A percentile compares a stretch with the other conserved stretches of the same genome.
Conservation (phyloP, 176 grass and related monocot genomes). For the Avena eriantha region DNA sequence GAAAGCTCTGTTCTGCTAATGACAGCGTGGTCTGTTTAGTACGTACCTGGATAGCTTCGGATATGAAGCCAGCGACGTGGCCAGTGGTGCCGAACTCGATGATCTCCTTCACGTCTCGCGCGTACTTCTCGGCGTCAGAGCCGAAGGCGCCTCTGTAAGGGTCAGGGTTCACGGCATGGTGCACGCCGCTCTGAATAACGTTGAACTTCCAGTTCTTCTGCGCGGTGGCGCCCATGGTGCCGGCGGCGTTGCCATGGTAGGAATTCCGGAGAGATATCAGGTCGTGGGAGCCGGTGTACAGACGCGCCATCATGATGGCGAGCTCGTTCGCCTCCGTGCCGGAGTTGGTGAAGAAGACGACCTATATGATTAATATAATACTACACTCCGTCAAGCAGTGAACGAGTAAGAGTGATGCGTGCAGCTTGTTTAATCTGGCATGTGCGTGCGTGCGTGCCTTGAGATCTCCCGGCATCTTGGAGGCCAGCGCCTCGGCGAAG, state of each 20-base stretch:
- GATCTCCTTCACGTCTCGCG: constrained; percentile 81
- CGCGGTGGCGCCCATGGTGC: constrained; percentile 90
- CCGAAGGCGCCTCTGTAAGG: constrained; percentile 85
- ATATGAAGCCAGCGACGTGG: constrained; percentile 85
- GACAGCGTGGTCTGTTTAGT: not conserved
- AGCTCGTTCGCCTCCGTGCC: constrained; percentile 99
- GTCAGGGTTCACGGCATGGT: constrained; percentile 91
- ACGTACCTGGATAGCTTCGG: constrained; percentile 79
- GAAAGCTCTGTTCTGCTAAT: not conserved
- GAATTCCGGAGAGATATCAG: constrained; percentile 88
- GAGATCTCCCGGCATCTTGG: constrained; percentile 82
- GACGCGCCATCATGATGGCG: constrained; percentile 84
- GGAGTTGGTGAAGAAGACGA: constrained; percentile 99
- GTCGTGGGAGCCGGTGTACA: constrained; percentile 87
- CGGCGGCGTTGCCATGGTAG: constrained; percentile 89
- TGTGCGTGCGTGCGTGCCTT: constrained; percentile 49
- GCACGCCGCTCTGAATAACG: constrained; percentile 83
- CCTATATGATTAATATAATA: constrained; percentile 26
- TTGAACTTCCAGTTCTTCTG: constrained; percentile 99
- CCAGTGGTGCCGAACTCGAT: constrained; percentile 95
- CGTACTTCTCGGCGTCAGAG: constrained; percentile 81
- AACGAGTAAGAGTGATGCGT: not conserved
- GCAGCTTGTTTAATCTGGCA: not conserved
- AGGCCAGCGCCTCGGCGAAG: constrained; percentile 93
- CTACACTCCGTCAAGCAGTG: not conserved